A percentile compares a stretch with the other conserved stretches of the same genome.
Conservation (phyloP, 1,284 basidiomycete genomes). For the Erythrobasidium hasegawianum region DNA sequence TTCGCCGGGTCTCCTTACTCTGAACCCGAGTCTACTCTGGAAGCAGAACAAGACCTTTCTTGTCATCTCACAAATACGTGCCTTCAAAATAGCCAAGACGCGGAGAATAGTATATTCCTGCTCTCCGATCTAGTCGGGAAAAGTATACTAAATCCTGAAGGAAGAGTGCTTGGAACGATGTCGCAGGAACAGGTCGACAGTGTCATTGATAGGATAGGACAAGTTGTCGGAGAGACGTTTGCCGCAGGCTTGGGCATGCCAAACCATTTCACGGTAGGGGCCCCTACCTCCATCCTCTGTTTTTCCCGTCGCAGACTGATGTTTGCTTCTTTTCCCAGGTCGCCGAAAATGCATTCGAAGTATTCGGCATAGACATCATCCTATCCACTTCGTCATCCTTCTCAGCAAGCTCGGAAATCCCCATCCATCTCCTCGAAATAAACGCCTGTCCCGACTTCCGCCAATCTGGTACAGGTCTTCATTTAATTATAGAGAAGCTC, state of each 20-base stretch:
- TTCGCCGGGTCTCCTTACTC: constrained; percentile 70
- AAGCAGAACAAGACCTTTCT: constrained; percentile 56
- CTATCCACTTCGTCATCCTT: constrained; percentile 50
- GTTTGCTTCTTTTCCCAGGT: too few species aligned
- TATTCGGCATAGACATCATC: constrained; percentile 89
- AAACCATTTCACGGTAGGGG: constrained; percentile 79
- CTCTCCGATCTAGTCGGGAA: constrained; percentile 50
- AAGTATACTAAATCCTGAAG: constrained; percentile 52
- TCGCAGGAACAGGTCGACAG: constrained; percentile 55
- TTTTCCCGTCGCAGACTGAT: too few species aligned
- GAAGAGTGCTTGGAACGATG: constrained; percentile 30
- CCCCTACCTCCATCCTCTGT: too few species aligned
- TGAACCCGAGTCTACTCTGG: too few species aligned
- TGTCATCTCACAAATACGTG: constrained; percentile 95
- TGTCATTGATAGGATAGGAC: constrained; percentile 61
- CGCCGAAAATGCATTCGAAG: constrained; percentile 87
- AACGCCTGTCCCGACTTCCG: constrained; percentile 81
- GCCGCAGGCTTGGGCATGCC: constrained; percentile 77
- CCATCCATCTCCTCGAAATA: constrained; percentile 21
- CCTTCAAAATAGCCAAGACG: constrained; percentile 59
- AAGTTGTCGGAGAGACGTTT: constrained; percentile 73
- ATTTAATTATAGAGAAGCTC: constrained; percentile 51
- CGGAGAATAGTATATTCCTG: constrained; percentile 40
- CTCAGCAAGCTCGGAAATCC: background rate
- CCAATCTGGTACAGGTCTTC: constrained; percentile 78